Evolutionary conservation across 176 grass and related monocot genomes (phyloP).

Genomic region (Carex littledalei): DNA sequence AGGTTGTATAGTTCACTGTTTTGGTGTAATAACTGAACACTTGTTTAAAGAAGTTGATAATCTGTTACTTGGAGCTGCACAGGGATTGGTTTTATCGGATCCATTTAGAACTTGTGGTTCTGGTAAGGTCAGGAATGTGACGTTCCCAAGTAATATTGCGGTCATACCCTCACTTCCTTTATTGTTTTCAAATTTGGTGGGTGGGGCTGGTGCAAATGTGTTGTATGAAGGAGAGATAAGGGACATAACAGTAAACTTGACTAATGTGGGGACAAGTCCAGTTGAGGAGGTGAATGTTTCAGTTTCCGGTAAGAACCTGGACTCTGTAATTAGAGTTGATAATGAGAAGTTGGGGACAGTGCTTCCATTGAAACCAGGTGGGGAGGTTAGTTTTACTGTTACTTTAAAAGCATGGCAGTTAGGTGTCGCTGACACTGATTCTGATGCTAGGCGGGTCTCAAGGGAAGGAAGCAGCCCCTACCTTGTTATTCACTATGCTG

Average conservation of each 20-base stretch:
- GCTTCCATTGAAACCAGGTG: constrained; percentile 91
- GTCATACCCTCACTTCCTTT: constrained; percentile 76
- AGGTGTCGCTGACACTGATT: constrained; percentile 62
- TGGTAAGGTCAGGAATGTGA: constrained; percentile 72
- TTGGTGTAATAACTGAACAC: constrained; percentile 99
- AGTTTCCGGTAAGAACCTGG: constrained; percentile 90
- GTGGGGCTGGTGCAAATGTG: constrained; percentile 86
- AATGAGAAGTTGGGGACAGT: constrained; percentile 62
- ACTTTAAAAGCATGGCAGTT: constrained; percentile 95
- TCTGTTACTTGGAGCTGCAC: constrained; percentile 87
- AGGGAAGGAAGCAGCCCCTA: constrained; percentile 85
- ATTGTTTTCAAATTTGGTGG: constrained; percentile 81
- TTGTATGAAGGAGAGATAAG: constrained; percentile 99
- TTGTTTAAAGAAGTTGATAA: constrained; percentile 94
- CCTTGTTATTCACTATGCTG: constrained; percentile 91
- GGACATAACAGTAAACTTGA: constrained; percentile 78
- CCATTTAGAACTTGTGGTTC: constrained; percentile 99
- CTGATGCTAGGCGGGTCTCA: constrained; percentile 69
- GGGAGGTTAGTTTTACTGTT: constrained; percentile 82
- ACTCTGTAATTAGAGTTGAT: constrained; percentile 88
- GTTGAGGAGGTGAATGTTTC: constrained; percentile 95
- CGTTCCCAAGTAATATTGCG: constrained; percentile 56
- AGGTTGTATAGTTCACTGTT: constrained; percentile 98
- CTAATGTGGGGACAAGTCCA: constrained; percentile 84
- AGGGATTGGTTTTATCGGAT: constrained; percentile 98